Evolutionary conservation across 106 monocot genomes (phyloP), one percentile per base, ranked within the genome.

Genomic region (Vanilla planifolia): DNA sequence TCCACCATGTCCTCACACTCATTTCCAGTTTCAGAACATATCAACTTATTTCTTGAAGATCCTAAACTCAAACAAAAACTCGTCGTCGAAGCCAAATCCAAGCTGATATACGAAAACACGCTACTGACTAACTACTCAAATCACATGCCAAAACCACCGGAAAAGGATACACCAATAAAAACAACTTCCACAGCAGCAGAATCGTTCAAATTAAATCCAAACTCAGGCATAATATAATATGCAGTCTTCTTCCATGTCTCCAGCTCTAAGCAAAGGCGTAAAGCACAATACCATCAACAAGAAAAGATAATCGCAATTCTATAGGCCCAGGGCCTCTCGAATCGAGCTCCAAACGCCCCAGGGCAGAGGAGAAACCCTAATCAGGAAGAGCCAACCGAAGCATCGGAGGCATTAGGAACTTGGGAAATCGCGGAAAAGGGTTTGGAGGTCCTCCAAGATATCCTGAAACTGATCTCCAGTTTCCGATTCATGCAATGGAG

Each of bases 1-100:
- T 53, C 26, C 26, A 53, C 53, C 53, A 53, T 53, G 53, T 53
- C 53, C 53, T 19, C 53, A 53, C 25, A 53, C 53, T 53, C 53
- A 53, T 53, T 53, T 53, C 53, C 13, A 53, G 13, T 16, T 16
- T 53, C 53, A 53, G 29, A 25, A 20, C 50, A 20, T 50, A n/a
- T 50, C 17, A 1, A 24, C 9, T 50, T 4, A 25, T 30, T 28
- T 7, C 25, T 13, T 27, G 14, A 26, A 53, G 28, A 28, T 30
- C 22, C 53, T 28, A 53, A 11, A 25, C 53, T 19, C 53, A 53
- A 26, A 27, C 26, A 11, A 30, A 26, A 26, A 8, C 25, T 22
- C 15, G 8, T 53, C 2, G n/a, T 28, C 29, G 6, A 53, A 28
- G 29, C 2, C 0, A 8, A 30, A 4, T 2, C 53, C 24, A 53